phyloP scores from a whole-genome alignment of 495 filamentous ascomycete genomes.

The Daldinia childiae region DNA sequence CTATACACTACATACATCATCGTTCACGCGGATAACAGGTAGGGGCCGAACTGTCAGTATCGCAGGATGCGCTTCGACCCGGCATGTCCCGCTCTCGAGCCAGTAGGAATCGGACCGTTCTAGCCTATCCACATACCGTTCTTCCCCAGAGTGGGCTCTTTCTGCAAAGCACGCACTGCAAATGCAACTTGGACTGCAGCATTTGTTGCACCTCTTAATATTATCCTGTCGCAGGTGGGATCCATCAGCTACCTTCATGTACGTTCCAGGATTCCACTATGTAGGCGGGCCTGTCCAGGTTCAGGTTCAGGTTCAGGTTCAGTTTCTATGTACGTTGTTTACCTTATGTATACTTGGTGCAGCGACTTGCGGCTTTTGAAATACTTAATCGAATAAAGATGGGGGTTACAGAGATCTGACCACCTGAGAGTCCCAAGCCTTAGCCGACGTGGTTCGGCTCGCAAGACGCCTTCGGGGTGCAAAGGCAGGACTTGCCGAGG shows the following conservation, averaged over 20 bases:
- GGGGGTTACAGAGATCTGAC: conserved; percentile 35
- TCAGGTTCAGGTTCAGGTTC: conserved; percentile 2
- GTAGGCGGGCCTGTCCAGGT: conserved; percentile 30
- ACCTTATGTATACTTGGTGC: conserved; percentile 2
- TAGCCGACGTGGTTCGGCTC: conserved; percentile 43
- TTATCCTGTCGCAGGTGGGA: conserved; percentile 36
- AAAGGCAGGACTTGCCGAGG: conserved; percentile 36
- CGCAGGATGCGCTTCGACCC: conserved; percentile 36
- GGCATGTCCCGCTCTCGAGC: conserved; percentile 32
- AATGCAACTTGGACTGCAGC: conserved; percentile 39
- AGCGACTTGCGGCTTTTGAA: conserved; percentile 28
- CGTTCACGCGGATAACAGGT: conserved; percentile 24
- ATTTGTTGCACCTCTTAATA: conserved; percentile 17
- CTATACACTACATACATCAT: conserved; percentile 20
- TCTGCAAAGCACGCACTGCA: conserved; percentile 42
- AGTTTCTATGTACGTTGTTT: background rate
- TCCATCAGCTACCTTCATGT: conserved; percentile 40
- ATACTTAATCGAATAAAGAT: conserved; percentile 2
- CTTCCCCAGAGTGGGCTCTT: conserved; percentile 38
- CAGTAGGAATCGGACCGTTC: conserved; percentile 45
- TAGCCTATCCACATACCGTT: conserved; percentile 41
- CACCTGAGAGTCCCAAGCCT: conserved; percentile 30
- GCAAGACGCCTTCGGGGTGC: conserved; percentile 33
- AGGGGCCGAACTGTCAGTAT: conserved; percentile 36
- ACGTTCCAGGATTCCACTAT: conserved; percentile 24